Percentiles rank a stretch among this genome's conserved stretches.
Conservation (phyloP, 495 filamentous ascomycete genomes). For the Aspergillus mulundensis region DNA sequence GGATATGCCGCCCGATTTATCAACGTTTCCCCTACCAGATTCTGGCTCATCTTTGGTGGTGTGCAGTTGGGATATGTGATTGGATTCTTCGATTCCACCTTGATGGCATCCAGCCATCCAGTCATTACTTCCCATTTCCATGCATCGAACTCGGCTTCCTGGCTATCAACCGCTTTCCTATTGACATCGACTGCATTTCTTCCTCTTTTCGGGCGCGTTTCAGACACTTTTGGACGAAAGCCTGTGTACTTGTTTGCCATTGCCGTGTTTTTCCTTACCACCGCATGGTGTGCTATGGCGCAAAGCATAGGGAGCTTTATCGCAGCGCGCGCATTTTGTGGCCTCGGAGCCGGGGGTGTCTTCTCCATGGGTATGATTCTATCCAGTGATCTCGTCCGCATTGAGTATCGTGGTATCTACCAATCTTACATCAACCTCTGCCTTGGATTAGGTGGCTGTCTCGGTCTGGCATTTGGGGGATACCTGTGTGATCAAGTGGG, state of each 20-base stretch:
- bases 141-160: slow-evolving; percentile 70
- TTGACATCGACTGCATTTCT: slow-evolving; percentile 73
- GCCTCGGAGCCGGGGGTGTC: slow-evolving; percentile 69
- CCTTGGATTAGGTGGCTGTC: slow-evolving; percentile 58
- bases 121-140: slow-evolving; percentile 78
- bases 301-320: slow-evolving; percentile 70
- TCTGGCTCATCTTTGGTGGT: slow-evolving; percentile 52
- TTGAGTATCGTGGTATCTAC: slow-evolving; percentile 69
- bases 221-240: slow-evolving; percentile 70
- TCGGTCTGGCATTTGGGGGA: slow-evolving; percentile 70
- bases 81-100: slow-evolving; percentile 66
- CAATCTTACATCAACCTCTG: slow-evolving; percentile 74
- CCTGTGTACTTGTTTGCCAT: slow-evolving; percentile 62
- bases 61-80: slow-evolving; percentile 48
- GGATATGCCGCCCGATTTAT: slow-evolving; percentile 37
- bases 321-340: slow-evolving; percentile 66
- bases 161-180: slow-evolving; percentile 75
- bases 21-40: slow-evolving; percentile 42
- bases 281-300: slow-evolving; percentile 69
- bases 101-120: slow-evolving; percentile 79
- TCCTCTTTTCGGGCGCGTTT: slow-evolving; percentile 67
- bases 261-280: slow-evolving; percentile 59
- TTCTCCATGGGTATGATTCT: slow-evolving; percentile 70
- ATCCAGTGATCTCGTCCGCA: slow-evolving; percentile 68
- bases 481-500: slow-evolving; percentile 68